Conservation (phyloP, 1,284 basidiomycete genomes). For the Cutaneotrichosporon sp. region DNA sequence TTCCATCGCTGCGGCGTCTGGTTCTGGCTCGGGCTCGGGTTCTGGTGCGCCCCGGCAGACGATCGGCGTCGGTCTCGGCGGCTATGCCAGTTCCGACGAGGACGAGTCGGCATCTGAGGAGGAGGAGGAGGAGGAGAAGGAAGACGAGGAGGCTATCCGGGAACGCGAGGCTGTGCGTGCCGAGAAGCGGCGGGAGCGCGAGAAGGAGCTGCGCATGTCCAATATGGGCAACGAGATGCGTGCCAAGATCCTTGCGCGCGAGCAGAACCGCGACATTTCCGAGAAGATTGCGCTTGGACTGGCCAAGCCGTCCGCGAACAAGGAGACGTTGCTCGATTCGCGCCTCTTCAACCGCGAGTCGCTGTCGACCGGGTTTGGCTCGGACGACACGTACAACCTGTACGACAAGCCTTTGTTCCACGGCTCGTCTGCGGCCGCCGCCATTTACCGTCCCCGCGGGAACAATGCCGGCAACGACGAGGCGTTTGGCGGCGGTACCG, state of each 20-base stretch:
- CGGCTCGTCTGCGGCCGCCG: slow-evolving; percentile 89
- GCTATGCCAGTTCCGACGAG: slow-evolving; percentile 65
- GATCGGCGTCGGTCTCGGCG: slow-evolving; percentile 65
- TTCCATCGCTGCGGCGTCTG: neutral
- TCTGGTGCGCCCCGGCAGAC: slow-evolving; percentile 50
- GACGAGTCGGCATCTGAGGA: neutral
- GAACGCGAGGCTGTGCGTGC: slow-evolving; percentile 84
- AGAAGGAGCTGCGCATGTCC: slow-evolving; percentile 96
- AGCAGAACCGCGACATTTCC: slow-evolving; percentile 97
- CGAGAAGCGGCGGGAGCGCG: slow-evolving; percentile 87
- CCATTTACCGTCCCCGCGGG: slow-evolving; percentile 92
- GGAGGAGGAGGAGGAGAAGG: slow-evolving; percentile 51
- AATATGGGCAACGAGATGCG: slow-evolving; percentile 98
- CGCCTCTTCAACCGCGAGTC: slow-evolving; percentile 96
- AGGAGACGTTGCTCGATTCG: slow-evolving; percentile 94
- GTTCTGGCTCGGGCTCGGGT: neutral
- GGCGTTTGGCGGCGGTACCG: slow-evolving; percentile 85
- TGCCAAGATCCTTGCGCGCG: slow-evolving; percentile 83
- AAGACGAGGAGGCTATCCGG: slow-evolving; percentile 75
- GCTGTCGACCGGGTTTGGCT: slow-evolving; percentile 71
- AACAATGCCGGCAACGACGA: slow-evolving; percentile 73
- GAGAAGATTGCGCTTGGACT: slow-evolving; percentile 97
- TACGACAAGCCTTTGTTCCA: slow-evolving; percentile 96
- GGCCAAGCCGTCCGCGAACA: slow-evolving; percentile 90
- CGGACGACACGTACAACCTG: slow-evolving; percentile 86